Percentiles rank a stretch among this genome's conserved stretches.
phyloP scores from a whole-genome alignment of 306 rosid species.

The Pachyrhizus erosus region DNA sequence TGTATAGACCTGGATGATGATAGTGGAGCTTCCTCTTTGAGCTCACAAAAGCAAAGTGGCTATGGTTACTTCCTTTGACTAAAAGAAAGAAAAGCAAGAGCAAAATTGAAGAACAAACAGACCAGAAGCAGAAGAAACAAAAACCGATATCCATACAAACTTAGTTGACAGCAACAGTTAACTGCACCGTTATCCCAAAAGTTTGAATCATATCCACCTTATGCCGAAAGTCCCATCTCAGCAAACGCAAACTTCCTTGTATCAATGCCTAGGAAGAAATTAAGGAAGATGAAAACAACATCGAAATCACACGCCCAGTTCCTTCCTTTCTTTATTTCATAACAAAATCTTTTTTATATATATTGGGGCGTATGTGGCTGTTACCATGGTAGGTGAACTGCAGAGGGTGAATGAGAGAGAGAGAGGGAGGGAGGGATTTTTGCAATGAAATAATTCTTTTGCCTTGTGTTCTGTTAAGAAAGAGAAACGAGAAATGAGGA shows the following conservation, averaged over 20 bases:
- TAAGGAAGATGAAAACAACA: slow-evolving; percentile 3
- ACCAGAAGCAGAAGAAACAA: slow-evolving; percentile 51
- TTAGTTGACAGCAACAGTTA: slow-evolving; percentile 61
- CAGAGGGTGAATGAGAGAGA: slow-evolving; percentile 68
- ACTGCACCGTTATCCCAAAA: slow-evolving; percentile 54
- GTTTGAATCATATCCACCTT: slow-evolving; percentile 40
- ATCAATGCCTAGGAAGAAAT: not conserved
- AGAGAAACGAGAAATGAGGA: slow-evolving; percentile 51
- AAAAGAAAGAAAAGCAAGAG: slow-evolving; percentile 43
- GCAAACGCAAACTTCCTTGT: slow-evolving; percentile 29
- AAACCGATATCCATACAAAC: slow-evolving; percentile 49
- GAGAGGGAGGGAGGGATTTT: slow-evolving; percentile 51
- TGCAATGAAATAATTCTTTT: slow-evolving; percentile 40
- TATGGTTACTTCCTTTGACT: slow-evolving; percentile 40
- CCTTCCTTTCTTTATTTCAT: slow-evolving; percentile 13
- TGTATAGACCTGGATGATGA: slow-evolving; percentile 39
- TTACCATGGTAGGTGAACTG: slow-evolving; percentile 85
- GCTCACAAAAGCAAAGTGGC: slow-evolving; percentile 29
- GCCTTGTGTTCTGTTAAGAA: slow-evolving; percentile 39
- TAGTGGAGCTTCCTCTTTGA: slow-evolving; percentile 32
- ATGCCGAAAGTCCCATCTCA: slow-evolving; percentile 37
- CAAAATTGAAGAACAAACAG: slow-evolving; percentile 43
- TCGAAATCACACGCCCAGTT: not conserved
- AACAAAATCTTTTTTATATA: slow-evolving; percentile 28
- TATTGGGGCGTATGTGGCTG: slow-evolving; percentile 45